phyloP scores from a whole-genome alignment of 257 asterid genomes.

The Solanum virginianum region DNA sequence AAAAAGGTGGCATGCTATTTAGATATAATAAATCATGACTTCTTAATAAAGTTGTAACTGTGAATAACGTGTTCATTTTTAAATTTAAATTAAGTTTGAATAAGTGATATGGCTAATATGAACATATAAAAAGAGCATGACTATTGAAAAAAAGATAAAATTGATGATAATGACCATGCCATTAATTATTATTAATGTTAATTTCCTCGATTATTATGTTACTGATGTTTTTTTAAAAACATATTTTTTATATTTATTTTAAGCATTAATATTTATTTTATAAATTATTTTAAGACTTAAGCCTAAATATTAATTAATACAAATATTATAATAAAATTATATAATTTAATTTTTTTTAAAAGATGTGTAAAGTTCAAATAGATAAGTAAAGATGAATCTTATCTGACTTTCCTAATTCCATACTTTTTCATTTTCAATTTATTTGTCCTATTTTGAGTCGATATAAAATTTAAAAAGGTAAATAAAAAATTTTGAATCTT shows the following conservation, averaged over 20 bases:
- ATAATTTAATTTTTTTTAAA: too few species aligned
- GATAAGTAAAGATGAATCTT: too few species aligned
- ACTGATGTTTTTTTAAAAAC: too few species aligned
- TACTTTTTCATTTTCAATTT: neutral
- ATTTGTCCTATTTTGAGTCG: neutral
- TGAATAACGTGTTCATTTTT: neutral
- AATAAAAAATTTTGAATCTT: too few species aligned
- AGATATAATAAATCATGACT: neutral
- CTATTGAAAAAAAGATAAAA: neutral
- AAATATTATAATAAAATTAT: too few species aligned
- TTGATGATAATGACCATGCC: neutral
- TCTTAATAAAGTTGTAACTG: neutral
- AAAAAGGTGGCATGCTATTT: neutral
- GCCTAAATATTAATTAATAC: too few species aligned
- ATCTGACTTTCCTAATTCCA: too few species aligned
- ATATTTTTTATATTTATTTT: too few species aligned
- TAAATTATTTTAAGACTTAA: too few species aligned
- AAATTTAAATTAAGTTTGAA: neutral
- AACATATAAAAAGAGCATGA: neutral
- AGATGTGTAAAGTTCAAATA: too few species aligned
- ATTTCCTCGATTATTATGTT: neutral
- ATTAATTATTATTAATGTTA: neutral
- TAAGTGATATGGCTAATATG: neutral
- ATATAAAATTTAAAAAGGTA: too few species aligned
- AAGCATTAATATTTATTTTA: too few species aligned